These are phyloP conservation scores for Candida takata DNA, from an alignment of 805 yeast genomes.

Conservation along the genomic window DNA sequence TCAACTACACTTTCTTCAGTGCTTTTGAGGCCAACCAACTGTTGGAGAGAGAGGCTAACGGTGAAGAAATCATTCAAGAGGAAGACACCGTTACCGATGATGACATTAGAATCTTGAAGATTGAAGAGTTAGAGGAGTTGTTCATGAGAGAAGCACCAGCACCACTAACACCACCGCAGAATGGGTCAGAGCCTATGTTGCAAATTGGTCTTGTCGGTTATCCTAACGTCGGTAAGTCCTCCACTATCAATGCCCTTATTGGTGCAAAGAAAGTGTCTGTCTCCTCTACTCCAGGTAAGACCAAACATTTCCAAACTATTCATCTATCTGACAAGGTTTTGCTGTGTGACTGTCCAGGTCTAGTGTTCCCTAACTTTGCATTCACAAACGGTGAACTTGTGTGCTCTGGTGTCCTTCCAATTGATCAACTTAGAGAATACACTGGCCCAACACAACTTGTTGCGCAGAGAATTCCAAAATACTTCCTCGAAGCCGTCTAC, in stretches of 20 bases:
- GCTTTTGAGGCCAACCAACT: constrained; percentile 79
- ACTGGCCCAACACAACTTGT: constrained; percentile 85
- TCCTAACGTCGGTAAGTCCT: constrained; percentile 94
- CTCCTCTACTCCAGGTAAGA: constrained; percentile 97
- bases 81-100: constrained; percentile 32
- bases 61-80: constrained; percentile 20
- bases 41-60: constrained; percentile 52
- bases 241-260: constrained; percentile 94
- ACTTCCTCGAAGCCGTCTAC: constrained; percentile 80
- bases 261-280: constrained; percentile 98
- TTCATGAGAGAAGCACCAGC: constrained; percentile 76
- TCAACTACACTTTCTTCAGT: constrained; percentile 85
- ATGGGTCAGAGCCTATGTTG: constrained; percentile 54
- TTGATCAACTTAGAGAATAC: constrained; percentile 90
- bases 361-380: constrained; percentile 97
- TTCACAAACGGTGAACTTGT: constrained; percentile 94
- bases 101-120: constrained; percentile 63
- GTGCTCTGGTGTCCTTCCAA: constrained; percentile 97
- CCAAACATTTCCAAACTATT: constrained; percentile 97
- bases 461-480: constrained; percentile 83
- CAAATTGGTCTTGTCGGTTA: constrained; percentile 97
- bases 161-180: constrained; percentile 45
- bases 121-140: constrained; percentile 77
- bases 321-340: constrained; percentile 74
- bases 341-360: constrained; percentile 97